These are phyloP conservation scores for Pisolithus albus DNA, from an alignment of 768 basidiomycete species.

Conservation along the genomic window DNA sequence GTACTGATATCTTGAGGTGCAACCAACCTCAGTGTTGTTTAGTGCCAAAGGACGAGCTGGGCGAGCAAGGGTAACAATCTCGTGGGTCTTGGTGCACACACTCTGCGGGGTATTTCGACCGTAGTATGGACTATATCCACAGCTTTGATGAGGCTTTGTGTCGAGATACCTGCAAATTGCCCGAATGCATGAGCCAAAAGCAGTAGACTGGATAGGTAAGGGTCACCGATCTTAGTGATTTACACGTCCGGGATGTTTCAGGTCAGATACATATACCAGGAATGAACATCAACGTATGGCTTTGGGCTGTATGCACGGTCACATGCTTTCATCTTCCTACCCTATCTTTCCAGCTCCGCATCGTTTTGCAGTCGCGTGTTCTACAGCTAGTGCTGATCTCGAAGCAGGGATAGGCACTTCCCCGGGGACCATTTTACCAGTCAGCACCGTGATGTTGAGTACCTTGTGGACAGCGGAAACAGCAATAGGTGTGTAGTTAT, in stretches of 20 bases:
- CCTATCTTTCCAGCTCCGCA: no score
- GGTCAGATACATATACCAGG: not conserved
- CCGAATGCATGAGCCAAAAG: conserved; percentile 59
- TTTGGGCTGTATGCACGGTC: conserved; percentile 34
- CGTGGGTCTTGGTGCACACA: conserved; percentile 49
- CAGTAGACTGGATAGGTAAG: conserved; percentile 64
- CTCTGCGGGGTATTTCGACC: conserved; percentile 56
- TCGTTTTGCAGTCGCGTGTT: no score
- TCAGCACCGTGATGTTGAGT: conserved; percentile 20
- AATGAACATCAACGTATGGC: conserved; percentile 38
- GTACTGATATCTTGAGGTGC: conserved; percentile 65
- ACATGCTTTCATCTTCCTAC: no score
- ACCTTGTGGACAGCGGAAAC: conserved; percentile 69
- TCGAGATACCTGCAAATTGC: conserved; percentile 55
- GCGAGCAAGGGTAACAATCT: conserved; percentile 16
- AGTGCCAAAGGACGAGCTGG: no score
- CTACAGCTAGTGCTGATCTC: conserved; percentile 42
- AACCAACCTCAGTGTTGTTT: conserved; percentile 28
- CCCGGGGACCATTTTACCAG: conserved; percentile 72
- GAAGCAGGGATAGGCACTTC: conserved; percentile 91
- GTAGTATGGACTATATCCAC: conserved; percentile 58
- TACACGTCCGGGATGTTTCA: conserved; percentile 44
- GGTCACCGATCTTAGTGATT: conserved; percentile 51
- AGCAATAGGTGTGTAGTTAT: conserved; percentile 59
- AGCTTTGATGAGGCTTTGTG: conserved; percentile 46